These are phyloP conservation scores for Alternaria gansuensis DNA, from an alignment of 2,329 filamentous ascomycete species.

Conservation along the genomic window DNA sequence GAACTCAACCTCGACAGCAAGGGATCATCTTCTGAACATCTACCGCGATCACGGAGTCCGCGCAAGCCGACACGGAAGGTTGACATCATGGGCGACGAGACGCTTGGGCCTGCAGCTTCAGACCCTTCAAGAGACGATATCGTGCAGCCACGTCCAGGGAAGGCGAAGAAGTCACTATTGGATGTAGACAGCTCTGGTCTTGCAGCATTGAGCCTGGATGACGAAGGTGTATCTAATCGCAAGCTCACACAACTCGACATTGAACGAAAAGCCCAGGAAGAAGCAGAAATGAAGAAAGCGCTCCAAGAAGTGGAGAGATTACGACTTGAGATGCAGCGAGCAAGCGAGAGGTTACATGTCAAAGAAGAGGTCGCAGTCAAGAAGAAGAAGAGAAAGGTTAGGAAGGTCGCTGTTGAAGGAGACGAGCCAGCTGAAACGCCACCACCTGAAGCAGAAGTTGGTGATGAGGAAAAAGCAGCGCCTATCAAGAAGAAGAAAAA, in stretches of 20 bases:
- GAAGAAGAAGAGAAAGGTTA: slow-evolving; percentile 64
- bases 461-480: slow-evolving; percentile 23
- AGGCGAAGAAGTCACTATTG: slow-evolving; percentile 72
- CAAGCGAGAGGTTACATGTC: slow-evolving; percentile 76
- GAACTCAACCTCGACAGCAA: slow-evolving; percentile 75
- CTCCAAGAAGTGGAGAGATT: slow-evolving; percentile 88
- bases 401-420: slow-evolving; percentile 62
- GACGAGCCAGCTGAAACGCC: slow-evolving; percentile 61
- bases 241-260: slow-evolving; percentile 61
- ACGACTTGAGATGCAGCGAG: slow-evolving; percentile 87
- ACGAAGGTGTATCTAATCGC: slow-evolving; percentile 39
- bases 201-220: slow-evolving; percentile 72
- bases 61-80: slow-evolving; percentile 49
- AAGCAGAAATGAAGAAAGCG: slow-evolving; percentile 87
- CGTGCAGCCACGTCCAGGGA: slow-evolving; percentile 34
- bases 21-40: slow-evolving; percentile 30
- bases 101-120: slow-evolving; percentile 52
- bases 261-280: slow-evolving; percentile 76
- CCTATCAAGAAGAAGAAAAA: slow-evolving; percentile 54
- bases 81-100: slow-evolving; percentile 61
- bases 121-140: slow-evolving; percentile 43
- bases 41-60: slow-evolving; percentile 39
- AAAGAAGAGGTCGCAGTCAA: slow-evolving; percentile 72
- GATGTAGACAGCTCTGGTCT: slow-evolving; percentile 89
- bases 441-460: slow-evolving; percentile 26